Conservation (phyloP, 176 grass and related monocot genomes). For the Poa annua region DNA sequence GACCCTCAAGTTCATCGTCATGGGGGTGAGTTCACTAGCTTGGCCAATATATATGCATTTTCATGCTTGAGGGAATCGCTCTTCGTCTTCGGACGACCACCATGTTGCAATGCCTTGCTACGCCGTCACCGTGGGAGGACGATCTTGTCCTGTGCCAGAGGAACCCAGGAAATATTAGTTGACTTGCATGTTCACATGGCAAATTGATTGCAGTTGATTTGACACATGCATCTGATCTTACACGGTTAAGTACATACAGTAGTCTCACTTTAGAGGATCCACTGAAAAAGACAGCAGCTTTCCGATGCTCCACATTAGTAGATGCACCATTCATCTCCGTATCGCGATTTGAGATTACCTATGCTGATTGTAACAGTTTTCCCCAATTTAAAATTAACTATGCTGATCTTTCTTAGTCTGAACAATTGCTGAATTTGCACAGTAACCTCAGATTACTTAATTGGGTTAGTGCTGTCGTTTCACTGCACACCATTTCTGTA, state of each 20-base stretch:
- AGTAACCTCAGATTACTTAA: not conserved
- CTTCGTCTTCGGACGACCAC: not conserved
- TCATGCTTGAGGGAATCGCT: not conserved
- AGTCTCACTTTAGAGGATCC: not conserved
- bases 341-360: not conserved
- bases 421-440: not conserved
- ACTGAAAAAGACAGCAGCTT: not conserved
- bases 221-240: not conserved
- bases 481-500: not conserved
- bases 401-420: not conserved
- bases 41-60: not conserved
- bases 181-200: not conserved
- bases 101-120: not conserved
- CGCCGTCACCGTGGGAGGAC: not conserved
- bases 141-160: not conserved
- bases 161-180: conserved; percentile 2
- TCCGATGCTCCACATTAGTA: not conserved
- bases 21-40: conserved; percentile 65
- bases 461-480: not conserved
- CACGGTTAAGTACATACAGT: too few species aligned
- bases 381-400: not conserved
- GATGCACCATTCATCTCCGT: conserved; percentile 9
- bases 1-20: conserved; percentile 88
- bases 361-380: not conserved
- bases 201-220: not conserved